Percentiles rank a stretch among this genome's conserved stretches.
Evolutionary conservation across 148 eudicot genomes (phyloP).

Genomic region (Camellia lanceoleosa): DNA sequence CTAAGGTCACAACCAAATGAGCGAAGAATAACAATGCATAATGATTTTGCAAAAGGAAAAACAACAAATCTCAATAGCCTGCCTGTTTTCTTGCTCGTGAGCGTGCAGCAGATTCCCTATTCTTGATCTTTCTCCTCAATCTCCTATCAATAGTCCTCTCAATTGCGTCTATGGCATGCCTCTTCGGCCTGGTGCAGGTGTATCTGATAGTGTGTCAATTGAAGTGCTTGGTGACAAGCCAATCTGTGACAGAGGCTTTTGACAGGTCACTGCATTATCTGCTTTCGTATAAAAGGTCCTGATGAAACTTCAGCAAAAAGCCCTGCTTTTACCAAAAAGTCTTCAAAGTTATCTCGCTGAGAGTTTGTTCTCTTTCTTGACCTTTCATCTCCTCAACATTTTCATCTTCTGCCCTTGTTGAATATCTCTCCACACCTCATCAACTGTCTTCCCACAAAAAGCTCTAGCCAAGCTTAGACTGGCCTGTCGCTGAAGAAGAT

Average conservation of each 20-base stretch:
- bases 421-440: conserved; percentile 48
- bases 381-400: conserved; percentile 24
- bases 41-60: background rate
- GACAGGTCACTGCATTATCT: conserved; percentile 40
- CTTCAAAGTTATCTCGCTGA: conserved; percentile 66
- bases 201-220: conserved; percentile 40
- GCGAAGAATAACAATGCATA: conserved; percentile 1
- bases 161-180: conserved; percentile 27
- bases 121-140: conserved; percentile 68
- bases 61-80: background rate
- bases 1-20: background rate
- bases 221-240: conserved; percentile 50
- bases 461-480: conserved; percentile 43
- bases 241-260: conserved; percentile 32
- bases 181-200: conserved; percentile 33
- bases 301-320: conserved; percentile 42
- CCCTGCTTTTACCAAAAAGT: conserved; percentile 67
- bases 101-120: conserved; percentile 89
- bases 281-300: conserved; percentile 34
- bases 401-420: conserved; percentile 29
- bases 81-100: conserved; percentile 92
- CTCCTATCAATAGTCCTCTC: conserved; percentile 60
- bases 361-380: conserved; percentile 44
- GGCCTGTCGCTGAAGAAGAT: conserved; percentile 45
- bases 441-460: conserved; percentile 51